Conservation (phyloP, 306 rosid genomes). For the Clitoria ternatea region DNA sequence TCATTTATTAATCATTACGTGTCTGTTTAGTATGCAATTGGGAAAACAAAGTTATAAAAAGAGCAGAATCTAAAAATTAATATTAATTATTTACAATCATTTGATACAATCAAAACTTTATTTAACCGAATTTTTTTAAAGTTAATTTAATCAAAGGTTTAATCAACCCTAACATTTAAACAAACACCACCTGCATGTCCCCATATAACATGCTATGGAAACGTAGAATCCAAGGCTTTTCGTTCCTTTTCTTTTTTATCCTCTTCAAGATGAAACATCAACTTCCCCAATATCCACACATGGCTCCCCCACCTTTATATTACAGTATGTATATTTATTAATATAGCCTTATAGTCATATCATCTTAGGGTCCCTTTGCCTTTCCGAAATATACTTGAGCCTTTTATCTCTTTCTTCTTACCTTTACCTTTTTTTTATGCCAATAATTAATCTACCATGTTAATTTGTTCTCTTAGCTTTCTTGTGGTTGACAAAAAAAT, state of each 20-base stretch:
- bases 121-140: no score
- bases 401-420: constrained; percentile 4
- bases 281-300: constrained; percentile 35
- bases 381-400: constrained; percentile 6
- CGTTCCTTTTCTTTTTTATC: neutral
- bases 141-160: no score
- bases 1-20: no score
- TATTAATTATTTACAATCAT: no score
- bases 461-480: constrained; percentile 24
- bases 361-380: constrained; percentile 18
- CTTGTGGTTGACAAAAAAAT: constrained; percentile 37
- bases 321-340: neutral
- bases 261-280: constrained; percentile 19
- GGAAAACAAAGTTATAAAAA: no score
- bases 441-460: constrained; percentile 19
- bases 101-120: no score
- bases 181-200: no score
- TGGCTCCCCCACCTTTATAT: constrained; percentile 23
- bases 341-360: neutral
- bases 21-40: no score
- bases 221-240: constrained; percentile 56
- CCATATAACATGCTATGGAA: constrained; percentile 27
- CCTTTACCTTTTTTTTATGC: constrained; percentile 28
- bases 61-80: no score
- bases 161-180: no score